phyloP scores from a whole-genome alignment of 2,329 filamentous ascomycete species.

The Sordariomycetes sp. region DNA sequence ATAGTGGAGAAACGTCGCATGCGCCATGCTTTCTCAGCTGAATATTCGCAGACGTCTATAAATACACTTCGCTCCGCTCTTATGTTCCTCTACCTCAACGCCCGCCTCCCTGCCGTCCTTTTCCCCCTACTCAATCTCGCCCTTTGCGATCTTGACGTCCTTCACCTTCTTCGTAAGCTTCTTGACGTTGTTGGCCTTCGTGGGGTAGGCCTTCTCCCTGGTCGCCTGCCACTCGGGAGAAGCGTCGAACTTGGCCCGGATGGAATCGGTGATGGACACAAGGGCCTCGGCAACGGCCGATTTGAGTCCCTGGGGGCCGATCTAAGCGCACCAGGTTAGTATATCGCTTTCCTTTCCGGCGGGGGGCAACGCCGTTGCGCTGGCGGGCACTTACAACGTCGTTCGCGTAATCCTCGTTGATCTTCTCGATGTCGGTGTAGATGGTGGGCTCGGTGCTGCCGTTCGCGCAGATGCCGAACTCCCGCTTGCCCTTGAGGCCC shows the following conservation, averaged over 20 bases:
- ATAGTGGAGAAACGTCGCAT: not conserved
- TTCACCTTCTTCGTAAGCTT: conserved; percentile 62
- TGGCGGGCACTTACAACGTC: conserved; percentile 50
- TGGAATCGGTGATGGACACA: conserved; percentile 63
- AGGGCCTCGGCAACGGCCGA: conserved; percentile 68
- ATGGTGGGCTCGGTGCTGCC: conserved; percentile 62
- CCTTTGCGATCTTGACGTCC: not conserved
- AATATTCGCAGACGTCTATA: not conserved
- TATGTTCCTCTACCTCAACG: not conserved
- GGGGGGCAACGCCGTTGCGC: not conserved
- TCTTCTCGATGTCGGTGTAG: conserved; percentile 64
- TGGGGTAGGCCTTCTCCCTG: conserved; percentile 72
- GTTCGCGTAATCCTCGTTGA: conserved; percentile 70
- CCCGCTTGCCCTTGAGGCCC: conserved; percentile 46
- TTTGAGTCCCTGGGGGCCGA: conserved; percentile 83
- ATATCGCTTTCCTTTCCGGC: too few relatives aligned
- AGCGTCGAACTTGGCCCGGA: conserved; percentile 61
- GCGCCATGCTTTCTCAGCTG: not conserved
- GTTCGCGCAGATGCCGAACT: conserved; percentile 60
- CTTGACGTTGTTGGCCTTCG: conserved; percentile 55
- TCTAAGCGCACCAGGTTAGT: conserved; percentile 13
- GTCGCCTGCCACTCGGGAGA: conserved; percentile 65
- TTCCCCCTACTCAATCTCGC: not conserved
- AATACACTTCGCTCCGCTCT: not conserved
- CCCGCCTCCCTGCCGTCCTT: not conserved